Conservation (phyloP, 805 yeast species). For the Diddensiella santjacobensis region DNA sequence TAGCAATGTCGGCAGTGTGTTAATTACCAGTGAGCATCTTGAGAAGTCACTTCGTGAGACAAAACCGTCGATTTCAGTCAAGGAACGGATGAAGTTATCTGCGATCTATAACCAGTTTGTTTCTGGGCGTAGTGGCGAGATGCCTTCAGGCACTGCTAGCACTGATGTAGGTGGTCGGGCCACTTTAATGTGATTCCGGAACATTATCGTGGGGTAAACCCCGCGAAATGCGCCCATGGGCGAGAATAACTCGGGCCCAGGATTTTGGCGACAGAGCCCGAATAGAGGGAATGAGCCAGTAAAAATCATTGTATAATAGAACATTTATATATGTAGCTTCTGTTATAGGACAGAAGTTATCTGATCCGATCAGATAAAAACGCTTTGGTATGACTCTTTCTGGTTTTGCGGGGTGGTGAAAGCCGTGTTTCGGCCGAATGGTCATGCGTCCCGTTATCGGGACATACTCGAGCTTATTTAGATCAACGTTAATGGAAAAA, state of each 20-base stretch:
- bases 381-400: too few species aligned
- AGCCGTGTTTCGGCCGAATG: too few species aligned
- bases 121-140: slow-evolving; percentile 74
- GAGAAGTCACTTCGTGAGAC: slow-evolving; percentile 65
- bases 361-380: too few species aligned
- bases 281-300: background rate
- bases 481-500: too few species aligned
- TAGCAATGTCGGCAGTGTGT: slow-evolving; percentile 33
- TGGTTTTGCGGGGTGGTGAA: too few species aligned
- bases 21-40: slow-evolving; percentile 54
- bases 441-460: too few species aligned
- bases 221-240: background rate
- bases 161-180: slow-evolving; percentile 80
- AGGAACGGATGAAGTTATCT: slow-evolving; percentile 61
- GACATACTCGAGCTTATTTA: too few species aligned
- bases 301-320: background rate
- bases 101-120: slow-evolving; percentile 69
- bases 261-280: background rate
- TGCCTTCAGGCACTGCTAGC: slow-evolving; percentile 83
- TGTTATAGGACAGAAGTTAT: too few species aligned
- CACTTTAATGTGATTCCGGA: slow-evolving; percentile 60
- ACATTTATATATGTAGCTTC: too few species aligned
- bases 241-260: background rate
- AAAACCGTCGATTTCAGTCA: slow-evolving; percentile 79
- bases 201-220: background rate